Evolutionary conservation across 371 early-diverging fungal genomes (phyloP), one percentile per base, ranked within the genome.

Genomic region (Mucor velutinosus): DNA sequence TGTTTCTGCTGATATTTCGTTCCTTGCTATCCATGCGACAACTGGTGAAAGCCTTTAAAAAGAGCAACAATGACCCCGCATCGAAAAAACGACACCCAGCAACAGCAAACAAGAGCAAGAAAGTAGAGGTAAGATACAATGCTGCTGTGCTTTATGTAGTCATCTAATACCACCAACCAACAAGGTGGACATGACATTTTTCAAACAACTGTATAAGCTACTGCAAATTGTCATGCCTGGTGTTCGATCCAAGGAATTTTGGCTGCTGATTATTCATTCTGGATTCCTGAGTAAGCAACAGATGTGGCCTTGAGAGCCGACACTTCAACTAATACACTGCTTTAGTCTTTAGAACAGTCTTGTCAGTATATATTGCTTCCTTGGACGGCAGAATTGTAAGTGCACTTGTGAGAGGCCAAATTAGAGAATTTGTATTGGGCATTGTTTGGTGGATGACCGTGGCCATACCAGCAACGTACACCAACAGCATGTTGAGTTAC

Each of bases 381-480:
- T 84, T 97, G 51, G 98, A 98, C 77, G 98, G 97, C 51, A 85
- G 90, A 60, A 96, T 98, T 64, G 97, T 96, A 29, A 90, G 91
- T 65, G 92, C 95, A 10, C 76, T 97, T 41, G 97, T 93, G 58
- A 87, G 90, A 33, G 93, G 92, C 17, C 87, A 93, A 60, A 79
- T 84, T 32, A 85, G 77, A 59, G 93, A 92, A 37, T 97, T 98
- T 66, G 68, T 94, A 30, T 72, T 85, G 32, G 94, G 94, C 11
- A 86, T 98, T 58, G 79, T 83, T 35, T 92, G 89, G 84, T 98
- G 96, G 94, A 95, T 98, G 91, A 84, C 87, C 11, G 92, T 97
- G 37, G 94, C 97, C 11, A 83, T 98, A 25, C 98, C 98, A 11
- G 97, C 98, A 1, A 97, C 97, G 19, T 94, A 94, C 77, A 98